Conservation (phyloP, 1,284 basidiomycete genomes). For the Trichosporon coremiiforme region DNA sequence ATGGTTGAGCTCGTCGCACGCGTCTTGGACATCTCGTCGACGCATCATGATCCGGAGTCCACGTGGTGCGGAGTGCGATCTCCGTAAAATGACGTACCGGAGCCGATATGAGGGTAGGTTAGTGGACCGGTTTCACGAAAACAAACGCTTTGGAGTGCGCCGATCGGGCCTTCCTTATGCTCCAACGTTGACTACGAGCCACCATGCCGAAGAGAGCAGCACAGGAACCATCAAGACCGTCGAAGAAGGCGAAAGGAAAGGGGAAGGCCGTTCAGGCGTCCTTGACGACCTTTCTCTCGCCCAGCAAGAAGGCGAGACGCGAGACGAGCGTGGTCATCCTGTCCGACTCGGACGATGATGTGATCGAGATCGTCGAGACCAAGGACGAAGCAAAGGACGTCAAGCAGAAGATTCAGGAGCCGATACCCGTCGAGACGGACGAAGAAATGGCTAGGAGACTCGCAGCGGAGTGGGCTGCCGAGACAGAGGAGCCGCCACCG, state of each 20-base stretch:
- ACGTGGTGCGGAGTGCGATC: slow-evolving; percentile 13
- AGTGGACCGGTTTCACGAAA: slow-evolving; percentile 13
- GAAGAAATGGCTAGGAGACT: slow-evolving; percentile 39
- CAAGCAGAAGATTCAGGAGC: not conserved
- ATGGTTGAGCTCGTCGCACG: not conserved
- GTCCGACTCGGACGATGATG: slow-evolving; percentile 41
- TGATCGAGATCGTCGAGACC: not conserved
- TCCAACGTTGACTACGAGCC: not conserved
- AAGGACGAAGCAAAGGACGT: not conserved
- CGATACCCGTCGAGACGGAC: slow-evolving; percentile 31
- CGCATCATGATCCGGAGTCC: slow-evolving; percentile 7
- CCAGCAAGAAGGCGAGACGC: slow-evolving; percentile 8
- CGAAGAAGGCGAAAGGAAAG: slow-evolving; percentile 11
- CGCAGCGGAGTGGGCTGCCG: slow-evolving; percentile 36
- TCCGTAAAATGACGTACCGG: slow-evolving; percentile 22
- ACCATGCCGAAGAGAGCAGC: slow-evolving; percentile 9
- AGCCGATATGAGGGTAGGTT: not conserved
- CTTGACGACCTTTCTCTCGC: slow-evolving; percentile 3
- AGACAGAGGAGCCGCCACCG: slow-evolving; percentile 23
- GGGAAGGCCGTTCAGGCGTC: slow-evolving; percentile 13
- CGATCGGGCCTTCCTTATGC: not conserved
- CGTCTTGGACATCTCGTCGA: slow-evolving; percentile 14
- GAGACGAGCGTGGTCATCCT: slow-evolving; percentile 8
- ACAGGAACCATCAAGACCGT: not conserved
- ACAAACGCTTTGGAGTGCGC: not conserved